These are phyloP conservation scores for Kingdonia uniflora DNA, from an alignment of 164 flowering plant species.

Conservation along the genomic window DNA sequence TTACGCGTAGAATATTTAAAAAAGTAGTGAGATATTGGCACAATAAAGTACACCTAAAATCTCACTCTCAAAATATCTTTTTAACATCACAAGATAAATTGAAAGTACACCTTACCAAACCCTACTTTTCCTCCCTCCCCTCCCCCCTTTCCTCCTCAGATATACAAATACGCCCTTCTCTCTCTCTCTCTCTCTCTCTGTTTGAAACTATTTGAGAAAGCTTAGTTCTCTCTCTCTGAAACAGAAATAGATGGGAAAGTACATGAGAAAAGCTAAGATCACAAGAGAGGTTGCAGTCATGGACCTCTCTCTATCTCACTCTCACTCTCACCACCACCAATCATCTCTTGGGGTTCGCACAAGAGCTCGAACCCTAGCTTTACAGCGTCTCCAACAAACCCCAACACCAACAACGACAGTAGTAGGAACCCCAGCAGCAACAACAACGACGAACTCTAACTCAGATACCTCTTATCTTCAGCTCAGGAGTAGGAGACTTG, in stretches of 20 bases:
- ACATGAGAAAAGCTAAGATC: slow-evolving; percentile 62
- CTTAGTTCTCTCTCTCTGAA: not conserved
- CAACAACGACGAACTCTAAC: slow-evolving; percentile 4
- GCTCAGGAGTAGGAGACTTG: slow-evolving; percentile 69
- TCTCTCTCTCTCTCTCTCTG: not conserved
- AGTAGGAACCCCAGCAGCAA: slow-evolving; percentile 6
- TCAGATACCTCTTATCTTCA: slow-evolving; percentile 46
- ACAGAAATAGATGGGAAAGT: slow-evolving; percentile 55
- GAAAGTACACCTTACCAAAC: slow-evolving; percentile 8
- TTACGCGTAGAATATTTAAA: too few species aligned
- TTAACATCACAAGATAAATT: not conserved
- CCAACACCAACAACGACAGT: slow-evolving; percentile 3
- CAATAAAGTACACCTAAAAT: too few species aligned
- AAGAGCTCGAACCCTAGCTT: slow-evolving; percentile 72
- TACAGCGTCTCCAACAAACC: slow-evolving; percentile 31
- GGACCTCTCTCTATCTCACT: slow-evolving; percentile 35
- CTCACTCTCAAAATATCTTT: not conserved
- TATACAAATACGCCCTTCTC: slow-evolving; percentile 1
- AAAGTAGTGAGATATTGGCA: too few species aligned
- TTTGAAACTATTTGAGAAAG: not conserved
- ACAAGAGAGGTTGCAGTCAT: slow-evolving; percentile 44
- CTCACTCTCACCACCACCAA: too few species aligned
- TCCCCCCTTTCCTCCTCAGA: not conserved
- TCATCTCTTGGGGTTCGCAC: slow-evolving; percentile 57
- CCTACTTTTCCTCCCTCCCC: slow-evolving; percentile 8